Evolutionary conservation across 2,329 filamentous ascomycete species (phyloP), one percentile per base, ranked within the genome.

Genomic region (Apiospora koreana): DNA sequence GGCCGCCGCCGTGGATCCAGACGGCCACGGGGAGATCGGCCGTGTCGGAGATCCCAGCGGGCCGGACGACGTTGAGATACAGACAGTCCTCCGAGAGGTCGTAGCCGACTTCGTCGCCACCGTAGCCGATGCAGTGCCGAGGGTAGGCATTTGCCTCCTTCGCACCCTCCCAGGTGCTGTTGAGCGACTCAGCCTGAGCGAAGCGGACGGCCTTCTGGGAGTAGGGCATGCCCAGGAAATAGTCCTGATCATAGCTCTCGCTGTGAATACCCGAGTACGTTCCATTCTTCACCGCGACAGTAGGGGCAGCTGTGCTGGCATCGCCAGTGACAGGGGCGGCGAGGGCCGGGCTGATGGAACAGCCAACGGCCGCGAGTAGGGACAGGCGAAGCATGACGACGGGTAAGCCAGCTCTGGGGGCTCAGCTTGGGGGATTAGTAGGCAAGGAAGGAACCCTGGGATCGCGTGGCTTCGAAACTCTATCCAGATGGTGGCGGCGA

Each of bases 1-100:
- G 76, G 9, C 76, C 80, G 23, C 80, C 80, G 1, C 84, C 84
- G 73, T 89, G 84, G 67, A 91, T 88, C 87, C 88, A 91, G 0
- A 90, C 83, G 7, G 82, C 83, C 5, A 91, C 86, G 0, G 89
- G 89, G 28, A 77, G 73, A 12, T 71, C 68, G 38, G 71, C 72
- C 46, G 71, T 65, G 25, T 69, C 23, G 21, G 73, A 31, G 68
- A 75, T 38, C 50, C 73, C 73, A 69, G 72, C 45, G 12, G 77
- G 77, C 4, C 76, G 75, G 62, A 79, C 72, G 46, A 79, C 74
- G 68, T 79, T 80, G 67, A 79, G 69, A 50, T 76, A 77, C 8
- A 80, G 73, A 66, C 78, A 80, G 68, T 79, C 77, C 66, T 80
- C 77, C 16, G 73, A 74, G 50, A 72, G 41, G 5, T 70, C 62